Evolutionary conservation across 306 rosid genomes (phyloP).

Genomic region (Begonia peltatifolia): DNA sequence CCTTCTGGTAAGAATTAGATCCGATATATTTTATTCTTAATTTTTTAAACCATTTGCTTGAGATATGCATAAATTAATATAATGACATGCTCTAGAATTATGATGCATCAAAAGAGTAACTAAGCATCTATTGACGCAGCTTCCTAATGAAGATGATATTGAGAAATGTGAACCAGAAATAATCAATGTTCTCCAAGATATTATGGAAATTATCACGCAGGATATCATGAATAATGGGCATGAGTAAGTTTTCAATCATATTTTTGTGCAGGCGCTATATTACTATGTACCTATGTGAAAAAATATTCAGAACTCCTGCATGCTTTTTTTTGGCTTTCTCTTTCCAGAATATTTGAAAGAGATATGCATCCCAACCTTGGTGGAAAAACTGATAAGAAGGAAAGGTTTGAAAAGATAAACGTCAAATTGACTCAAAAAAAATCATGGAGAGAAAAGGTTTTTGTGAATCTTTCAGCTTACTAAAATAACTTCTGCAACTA

Average conservation of each 20-base stretch:
- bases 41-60: too few species aligned
- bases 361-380: conserved; percentile 13
- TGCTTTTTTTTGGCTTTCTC: conserved; percentile 16
- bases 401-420: conserved; percentile 57
- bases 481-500: conserved; percentile 6
- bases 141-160: conserved; percentile 18
- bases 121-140: conserved; percentile 33
- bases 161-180: conserved; percentile 30
- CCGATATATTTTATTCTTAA: too few species aligned
- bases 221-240: conserved; percentile 71
- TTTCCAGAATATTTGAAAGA: conserved; percentile 34
- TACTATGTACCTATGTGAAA: not conserved
- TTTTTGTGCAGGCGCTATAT: conserved; percentile 4
- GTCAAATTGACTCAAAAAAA: conserved; percentile 7
- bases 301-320: conserved; percentile 10
- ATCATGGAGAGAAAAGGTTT: conserved; percentile 75
- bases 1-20: conserved; percentile 42
- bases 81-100: conserved; percentile 5
- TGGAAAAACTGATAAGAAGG: conserved; percentile 18
- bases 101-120: conserved; percentile 7
- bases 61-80: conserved; percentile 2
- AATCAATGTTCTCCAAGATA: conserved; percentile 87
- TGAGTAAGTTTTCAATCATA: conserved; percentile 35
- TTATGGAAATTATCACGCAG: conserved; percentile 73
- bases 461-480: conserved; percentile 5